Percentiles rank a stretch among this genome's conserved stretches.
These are phyloP conservation scores for Entrophospora sp. DNA, from an alignment of 192 early-diverging fungal genomes.

Conservation along the genomic window DNA sequence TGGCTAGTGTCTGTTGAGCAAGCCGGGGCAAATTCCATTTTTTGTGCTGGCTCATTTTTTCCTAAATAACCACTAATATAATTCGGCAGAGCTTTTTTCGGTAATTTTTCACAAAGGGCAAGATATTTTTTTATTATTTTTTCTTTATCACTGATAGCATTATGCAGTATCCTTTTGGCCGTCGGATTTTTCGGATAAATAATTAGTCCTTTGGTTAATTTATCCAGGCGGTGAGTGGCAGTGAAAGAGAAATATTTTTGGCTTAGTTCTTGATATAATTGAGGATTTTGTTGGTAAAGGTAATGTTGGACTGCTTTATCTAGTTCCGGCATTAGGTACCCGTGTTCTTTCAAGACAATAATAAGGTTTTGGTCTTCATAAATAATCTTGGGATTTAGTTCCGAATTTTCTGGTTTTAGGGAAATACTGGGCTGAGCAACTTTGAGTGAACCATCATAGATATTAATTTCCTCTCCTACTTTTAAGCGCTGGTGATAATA, in stretches of 20 bases:
- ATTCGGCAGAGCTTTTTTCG: background rate
- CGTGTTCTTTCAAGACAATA: background rate
- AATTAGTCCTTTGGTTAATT: constrained; percentile 1
- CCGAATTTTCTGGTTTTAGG: background rate
- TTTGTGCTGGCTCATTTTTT: background rate
- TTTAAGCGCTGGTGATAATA: constrained; percentile 10
- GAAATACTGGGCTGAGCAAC: background rate
- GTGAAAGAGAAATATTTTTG: background rate
- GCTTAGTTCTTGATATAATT: background rate
- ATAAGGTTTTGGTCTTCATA: constrained; percentile 11
- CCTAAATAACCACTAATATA: background rate
- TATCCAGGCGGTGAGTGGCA: constrained; percentile 5
- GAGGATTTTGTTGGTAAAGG: background rate
- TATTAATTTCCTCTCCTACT: background rate
- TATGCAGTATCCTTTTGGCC: background rate
- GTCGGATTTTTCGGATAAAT: background rate
- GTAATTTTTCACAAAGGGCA: background rate
- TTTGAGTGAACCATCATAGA: background rate
- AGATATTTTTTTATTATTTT: constrained; percentile 2
- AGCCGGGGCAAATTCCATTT: background rate
- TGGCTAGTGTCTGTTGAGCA: too few species aligned
- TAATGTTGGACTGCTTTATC: background rate
- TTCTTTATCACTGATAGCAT: background rate
- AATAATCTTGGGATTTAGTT: constrained; percentile 1
- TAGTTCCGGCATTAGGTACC: background rate